These are phyloP conservation scores for Ustilago shanxiensis DNA, from an alignment of 1,284 basidiomycete genomes.

Conservation along the genomic window DNA sequence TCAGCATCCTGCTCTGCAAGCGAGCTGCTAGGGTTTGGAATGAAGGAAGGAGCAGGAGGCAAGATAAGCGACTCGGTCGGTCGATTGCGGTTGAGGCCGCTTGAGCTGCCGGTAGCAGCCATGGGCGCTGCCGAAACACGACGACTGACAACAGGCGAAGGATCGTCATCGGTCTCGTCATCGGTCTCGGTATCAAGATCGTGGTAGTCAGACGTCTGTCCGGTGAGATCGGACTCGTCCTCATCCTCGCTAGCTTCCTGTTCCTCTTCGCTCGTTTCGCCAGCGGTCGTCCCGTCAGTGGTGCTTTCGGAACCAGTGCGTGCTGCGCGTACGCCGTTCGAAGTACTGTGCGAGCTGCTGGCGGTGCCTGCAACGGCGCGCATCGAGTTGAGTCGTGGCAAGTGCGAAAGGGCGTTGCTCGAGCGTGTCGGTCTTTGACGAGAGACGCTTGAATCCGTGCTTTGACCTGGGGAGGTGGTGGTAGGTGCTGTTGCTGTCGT, in stretches of 20 bases:
- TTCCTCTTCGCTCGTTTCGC: slow-evolving; percentile 51
- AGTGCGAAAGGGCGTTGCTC: slow-evolving; percentile 50
- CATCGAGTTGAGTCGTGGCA: slow-evolving; percentile 63
- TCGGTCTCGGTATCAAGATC: slow-evolving; percentile 47
- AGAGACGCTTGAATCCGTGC: slow-evolving; percentile 16
- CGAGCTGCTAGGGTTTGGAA: slow-evolving; percentile 18
- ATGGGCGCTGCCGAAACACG: slow-evolving; percentile 31
- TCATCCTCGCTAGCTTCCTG: slow-evolving; percentile 51
- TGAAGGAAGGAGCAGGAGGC: slow-evolving; percentile 56
- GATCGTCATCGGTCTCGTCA: slow-evolving; percentile 52
- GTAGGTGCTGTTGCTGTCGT: not conserved
- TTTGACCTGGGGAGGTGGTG: not conserved
- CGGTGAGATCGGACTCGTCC: slow-evolving; percentile 33
- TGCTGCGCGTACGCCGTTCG: slow-evolving; percentile 7
- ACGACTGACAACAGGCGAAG: slow-evolving; percentile 31
- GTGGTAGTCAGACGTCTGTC: slow-evolving; percentile 44
- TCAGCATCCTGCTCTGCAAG: not conserved
- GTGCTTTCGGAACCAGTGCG: slow-evolving; percentile 30
- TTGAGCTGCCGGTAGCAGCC: slow-evolving; percentile 28
- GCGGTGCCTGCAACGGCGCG: slow-evolving; percentile 22
- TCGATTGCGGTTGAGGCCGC: slow-evolving; percentile 50
- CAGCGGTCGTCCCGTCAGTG: slow-evolving; percentile 5
- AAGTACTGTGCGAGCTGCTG: slow-evolving; percentile 3
- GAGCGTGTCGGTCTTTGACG: slow-evolving; percentile 29
- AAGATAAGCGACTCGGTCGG: slow-evolving; percentile 44